These are phyloP conservation scores for Wallemia hederae DNA, from an alignment of 1,284 basidiomycete species.

Conservation along the genomic window DNA sequence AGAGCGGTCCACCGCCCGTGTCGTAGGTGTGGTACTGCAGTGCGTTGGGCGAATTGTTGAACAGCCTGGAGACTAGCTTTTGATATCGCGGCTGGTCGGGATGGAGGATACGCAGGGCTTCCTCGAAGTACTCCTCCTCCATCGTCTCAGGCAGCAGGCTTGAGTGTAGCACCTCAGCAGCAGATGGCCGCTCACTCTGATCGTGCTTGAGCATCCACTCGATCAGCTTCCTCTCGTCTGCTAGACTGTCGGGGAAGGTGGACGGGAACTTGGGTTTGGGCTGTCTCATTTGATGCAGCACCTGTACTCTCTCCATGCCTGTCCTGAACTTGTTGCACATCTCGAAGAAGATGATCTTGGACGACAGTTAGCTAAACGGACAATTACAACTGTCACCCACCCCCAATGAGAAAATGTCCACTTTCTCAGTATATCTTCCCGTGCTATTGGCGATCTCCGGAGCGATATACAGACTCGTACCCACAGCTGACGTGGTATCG, in stretches of 20 bases:
- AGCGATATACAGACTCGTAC: constrained; percentile 15
- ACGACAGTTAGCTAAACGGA: background rate
- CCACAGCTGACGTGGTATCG: constrained; percentile 9
- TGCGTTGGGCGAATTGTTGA: constrained; percentile 7
- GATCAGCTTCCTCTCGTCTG: constrained; percentile 12
- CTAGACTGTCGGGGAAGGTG: constrained; percentile 10
- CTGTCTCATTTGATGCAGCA: constrained; percentile 13
- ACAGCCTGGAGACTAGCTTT: background rate
- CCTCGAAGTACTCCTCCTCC: constrained; percentile 16
- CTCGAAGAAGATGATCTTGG: constrained; percentile 15
- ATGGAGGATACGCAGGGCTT: constrained; percentile 12
- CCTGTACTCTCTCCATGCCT: constrained; percentile 12
- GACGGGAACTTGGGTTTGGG: constrained; percentile 10
- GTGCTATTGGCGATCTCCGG: constrained; percentile 8
- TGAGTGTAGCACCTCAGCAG: constrained; percentile 14
- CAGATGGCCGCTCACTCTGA: constrained; percentile 12
- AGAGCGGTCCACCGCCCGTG: constrained; percentile 12
- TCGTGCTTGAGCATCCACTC: constrained; percentile 14
- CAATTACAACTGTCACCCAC: background rate
- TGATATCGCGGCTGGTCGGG: constrained; percentile 10
- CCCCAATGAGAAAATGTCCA: constrained; percentile 16
- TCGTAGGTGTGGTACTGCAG: constrained; percentile 17
- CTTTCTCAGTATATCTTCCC: constrained; percentile 14
- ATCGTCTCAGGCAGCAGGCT: constrained; percentile 15
- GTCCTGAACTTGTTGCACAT: constrained; percentile 16